Evolutionary conservation across 257 asterid genomes (phyloP), one percentile per base, ranked within the genome.

Genomic region (Ilex asprella): DNA sequence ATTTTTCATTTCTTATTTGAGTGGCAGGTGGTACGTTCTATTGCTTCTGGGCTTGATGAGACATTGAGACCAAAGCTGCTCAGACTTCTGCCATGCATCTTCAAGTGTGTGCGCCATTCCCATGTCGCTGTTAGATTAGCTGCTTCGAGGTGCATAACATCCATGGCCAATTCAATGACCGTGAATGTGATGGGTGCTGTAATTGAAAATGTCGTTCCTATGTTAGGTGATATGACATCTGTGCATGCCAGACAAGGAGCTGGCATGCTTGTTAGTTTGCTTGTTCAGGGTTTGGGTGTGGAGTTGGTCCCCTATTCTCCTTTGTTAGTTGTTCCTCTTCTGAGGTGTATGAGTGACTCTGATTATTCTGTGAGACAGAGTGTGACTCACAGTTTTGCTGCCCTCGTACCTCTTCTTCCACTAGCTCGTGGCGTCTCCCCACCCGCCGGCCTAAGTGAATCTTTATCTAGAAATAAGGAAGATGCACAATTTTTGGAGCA

Each of bases 171-270:
- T 76, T 87, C 97, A 62, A 89, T 93, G 99, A 65, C 95, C 30
- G 59, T 79, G 78, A 89, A 89, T 74, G 94, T 93, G 63, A 93
- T 93, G 99, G 89, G 84, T 50, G 66, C 83, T 29, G 81, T 93
- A 61, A 82, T 93, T 69, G 96, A 83, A 78, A 87, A 82, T 74
- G 96, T 82, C 61, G 82, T 93, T 61, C 97, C 97, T 39, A 85
- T 93, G 99, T 71, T 93, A 70, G 91, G 99, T 65, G 97, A 93
- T 59, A 71, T 80, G 88, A 57, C 86, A 58, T 93, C 94, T 58
- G 87, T 90, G 64, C 95, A 84, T 79, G 88, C 96, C 60, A 89
- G 97, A 78, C 97, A 93, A 81, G 99, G 99, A 63, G 96, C 96
- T 71, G 97, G 97, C 68, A 93, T 93, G 97, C 97, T 93, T 72